Base-by-base conservation (phyloP, 2,329 filamentous ascomycete species). In the Hypoxylon sp. region DNA sequence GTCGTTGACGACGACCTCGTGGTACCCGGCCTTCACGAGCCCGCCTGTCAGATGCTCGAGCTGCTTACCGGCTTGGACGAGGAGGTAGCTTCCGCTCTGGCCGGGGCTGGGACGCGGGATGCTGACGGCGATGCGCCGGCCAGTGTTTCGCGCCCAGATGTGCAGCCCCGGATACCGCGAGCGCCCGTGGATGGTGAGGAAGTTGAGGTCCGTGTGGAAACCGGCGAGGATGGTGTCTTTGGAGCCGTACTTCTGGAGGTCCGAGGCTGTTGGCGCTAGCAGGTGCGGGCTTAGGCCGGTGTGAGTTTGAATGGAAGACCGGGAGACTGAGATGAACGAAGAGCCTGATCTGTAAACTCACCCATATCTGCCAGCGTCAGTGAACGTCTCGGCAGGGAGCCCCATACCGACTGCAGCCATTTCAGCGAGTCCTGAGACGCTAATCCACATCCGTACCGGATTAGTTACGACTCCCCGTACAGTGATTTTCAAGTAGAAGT, bases 171-270 rank as follows among this genome's bases (percentile, higher is more conserved):
- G 86, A 70, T 87, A 89, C 63, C 86, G 84, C 28, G 84, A 87
- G 69, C 86, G 86, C 60, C 86, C 86, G 78, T 89, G 86, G 76
- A 89, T 89, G 68, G 86, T 89, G 54, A 89, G 80, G 74, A 88
- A 89, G 80, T 89, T 89, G 61, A 89, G 84, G 72, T 89, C 86
- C 0, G 86, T 88, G 75, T 89, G 86, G 79, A 89, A 89, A 38
- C 86, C 86, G 14, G 86, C 86, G 14, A 89, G 82, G 71, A 89
- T 88, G 51, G 85, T 88, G 78, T 87, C 82, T 52, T 80, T 78
- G 2, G 75, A 49, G 48, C 83, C 84, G 77, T 87, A 86, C 61
- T 82, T 85, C 11, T 67, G 56, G 11, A 89, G 82, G 72, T 89
- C 84, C 0, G 86, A 88, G 0, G 86, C 85, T 1, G 86, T 89